Evolutionary conservation across 768 basidiomycete genomes (phyloP), one percentile per base, ranked within the genome.

Genomic region (Tremella yokohamensis): DNA sequence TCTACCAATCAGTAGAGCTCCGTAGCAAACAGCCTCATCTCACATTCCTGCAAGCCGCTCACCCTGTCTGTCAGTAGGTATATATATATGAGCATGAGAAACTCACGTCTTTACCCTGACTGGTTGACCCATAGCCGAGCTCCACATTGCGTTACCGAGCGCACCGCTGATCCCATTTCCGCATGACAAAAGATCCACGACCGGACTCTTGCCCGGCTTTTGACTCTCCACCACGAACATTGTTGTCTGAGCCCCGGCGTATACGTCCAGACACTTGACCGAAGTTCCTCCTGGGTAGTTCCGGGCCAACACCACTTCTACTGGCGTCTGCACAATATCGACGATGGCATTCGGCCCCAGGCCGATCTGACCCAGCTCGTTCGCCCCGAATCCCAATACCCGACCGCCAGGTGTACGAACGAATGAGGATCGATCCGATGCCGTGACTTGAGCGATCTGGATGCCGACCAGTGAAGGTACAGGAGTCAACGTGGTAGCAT

Each of bases 301-400:
- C 50, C 83, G 82, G 78, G 84, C 84, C 1, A 92, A 78, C n/a
- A 87, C 80, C 18, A 92, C 83, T 76, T 94, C 91, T 0, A 89
- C 90, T 0, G 91, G 91, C 4, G 87, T 81, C n/a, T 80, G 84
- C 59, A 94, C 86, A 1, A 82, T 82, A 56, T 86, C 83, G 42
- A 88, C 71, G 3, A 82, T 79, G 11, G 85, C 80, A 56, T 82
- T 81, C 15, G 80, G 78, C 15, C 88, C 89, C 22, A 90, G 78
- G 40, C 90, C 91, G 47, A 93, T 81, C 78, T 97, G 91, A 24
- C 90, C 90, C 65, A 82, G 87, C 62, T 88, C 85, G 72, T 96
- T 94, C 0, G 89, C 89, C 45, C 92, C 92, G 84, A 88, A 94
- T 0, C 85, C 89, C 18, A 97, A 81, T 9, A 93, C 87, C 54